A percentile compares a stretch with the other conserved stretches of the same genome.
phyloP scores from a whole-genome alignment of 352 stramenopile genomes.

The Aphanomyces cochlioides region DNA sequence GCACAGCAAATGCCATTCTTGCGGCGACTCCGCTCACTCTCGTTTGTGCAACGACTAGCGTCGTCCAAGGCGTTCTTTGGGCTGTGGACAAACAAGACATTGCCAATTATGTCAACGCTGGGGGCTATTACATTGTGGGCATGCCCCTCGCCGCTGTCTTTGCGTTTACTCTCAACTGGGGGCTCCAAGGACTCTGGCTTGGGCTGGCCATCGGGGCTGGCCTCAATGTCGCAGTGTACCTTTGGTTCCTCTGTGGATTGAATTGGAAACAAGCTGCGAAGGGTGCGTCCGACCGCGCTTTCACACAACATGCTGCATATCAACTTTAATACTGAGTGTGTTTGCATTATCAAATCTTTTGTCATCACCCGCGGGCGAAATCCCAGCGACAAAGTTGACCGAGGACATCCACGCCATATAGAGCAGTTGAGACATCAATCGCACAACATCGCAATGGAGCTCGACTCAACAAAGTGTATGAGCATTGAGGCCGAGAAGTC shows the following conservation, averaged over 20 bases:
- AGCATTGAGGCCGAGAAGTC: too few relatives aligned
- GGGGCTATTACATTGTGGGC: constrained; percentile 71
- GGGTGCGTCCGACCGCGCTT: not conserved
- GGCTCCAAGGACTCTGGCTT: constrained; percentile 72
- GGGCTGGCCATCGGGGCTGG: constrained; percentile 51
- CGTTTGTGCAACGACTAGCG: constrained; percentile 55
- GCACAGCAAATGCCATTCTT: constrained; percentile 37
- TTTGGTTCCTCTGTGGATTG: constrained; percentile 1
- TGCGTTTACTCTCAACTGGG: constrained; percentile 42
- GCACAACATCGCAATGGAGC: too few relatives aligned
- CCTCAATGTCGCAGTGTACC: not conserved
- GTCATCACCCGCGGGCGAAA: too few relatives aligned
- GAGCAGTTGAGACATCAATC: too few relatives aligned
- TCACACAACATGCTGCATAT: too few relatives aligned
- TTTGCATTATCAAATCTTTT: too few relatives aligned
- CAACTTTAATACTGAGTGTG: too few relatives aligned
- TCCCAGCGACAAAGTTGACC: too few relatives aligned
- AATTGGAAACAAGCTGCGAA: not conserved
- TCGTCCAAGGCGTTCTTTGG: constrained; percentile 68
- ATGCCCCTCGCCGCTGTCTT: constrained; percentile 59
- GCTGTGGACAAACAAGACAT: constrained; percentile 60
- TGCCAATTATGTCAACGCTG: constrained; percentile 55
- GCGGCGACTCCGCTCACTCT: constrained; percentile 66
- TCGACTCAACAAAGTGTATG: too few relatives aligned
- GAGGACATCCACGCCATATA: too few relatives aligned